Conservation (phyloP, 192 early-diverging fungal species). For the Coemansia sp. region DNA sequence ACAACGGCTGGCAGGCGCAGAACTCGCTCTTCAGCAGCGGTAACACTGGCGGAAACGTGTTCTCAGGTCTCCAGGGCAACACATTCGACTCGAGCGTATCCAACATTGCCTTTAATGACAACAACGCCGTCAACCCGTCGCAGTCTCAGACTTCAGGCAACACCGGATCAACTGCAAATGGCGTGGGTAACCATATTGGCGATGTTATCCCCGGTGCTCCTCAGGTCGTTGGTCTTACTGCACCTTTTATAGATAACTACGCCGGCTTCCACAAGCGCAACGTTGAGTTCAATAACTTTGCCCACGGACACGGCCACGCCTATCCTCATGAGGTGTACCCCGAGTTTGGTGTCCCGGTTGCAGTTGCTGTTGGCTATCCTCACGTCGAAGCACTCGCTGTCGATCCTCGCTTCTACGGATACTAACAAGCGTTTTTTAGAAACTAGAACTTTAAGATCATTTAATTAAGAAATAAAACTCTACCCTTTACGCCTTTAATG, state of each 20-base stretch:
- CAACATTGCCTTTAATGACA: slow-evolving; percentile 24
- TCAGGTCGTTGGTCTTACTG: background rate
- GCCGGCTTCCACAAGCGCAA: slow-evolving; percentile 6
- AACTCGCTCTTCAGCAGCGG: slow-evolving; percentile 31
- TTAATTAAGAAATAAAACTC: background rate
- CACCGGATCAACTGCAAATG: slow-evolving; percentile 12
- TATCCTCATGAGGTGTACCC: background rate
- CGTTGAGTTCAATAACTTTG: background rate
- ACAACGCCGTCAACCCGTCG: slow-evolving; percentile 19
- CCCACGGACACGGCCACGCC: background rate
- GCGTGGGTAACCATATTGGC: slow-evolving; percentile 13
- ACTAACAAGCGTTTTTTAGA: background rate
- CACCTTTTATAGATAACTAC: background rate
- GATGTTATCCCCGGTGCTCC: background rate
- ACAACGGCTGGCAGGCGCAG: slow-evolving; percentile 42
- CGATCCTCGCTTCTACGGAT: background rate
- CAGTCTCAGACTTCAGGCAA: slow-evolving; percentile 12
- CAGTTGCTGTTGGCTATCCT: slow-evolving; percentile 11
- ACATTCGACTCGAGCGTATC: slow-evolving; percentile 18
- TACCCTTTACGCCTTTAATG: too few relatives aligned
- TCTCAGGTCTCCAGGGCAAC: slow-evolving; percentile 21
- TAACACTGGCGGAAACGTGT: slow-evolving; percentile 28
- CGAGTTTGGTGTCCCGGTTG: background rate
- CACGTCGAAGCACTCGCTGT: background rate
- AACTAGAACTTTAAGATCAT: background rate